Conservation (phyloP, 2,329 filamentous ascomycete species). For the Pyrenophora graminea region DNA sequence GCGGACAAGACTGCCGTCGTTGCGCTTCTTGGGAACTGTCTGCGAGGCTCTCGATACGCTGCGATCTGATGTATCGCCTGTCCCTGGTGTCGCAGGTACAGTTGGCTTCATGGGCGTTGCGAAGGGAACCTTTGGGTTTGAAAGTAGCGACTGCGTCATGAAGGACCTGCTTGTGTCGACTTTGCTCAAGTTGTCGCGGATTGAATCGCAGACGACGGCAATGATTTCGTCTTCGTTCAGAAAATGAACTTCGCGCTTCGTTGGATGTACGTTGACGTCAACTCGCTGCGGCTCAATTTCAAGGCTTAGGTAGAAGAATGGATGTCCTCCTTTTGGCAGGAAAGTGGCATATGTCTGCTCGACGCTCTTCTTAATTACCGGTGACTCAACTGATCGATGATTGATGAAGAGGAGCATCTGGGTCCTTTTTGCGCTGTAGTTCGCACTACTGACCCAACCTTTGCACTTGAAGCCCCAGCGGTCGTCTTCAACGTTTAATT, state of each 20-base stretch:
- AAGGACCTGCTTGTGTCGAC: conserved; percentile 95
- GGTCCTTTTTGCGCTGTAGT: conserved; percentile 91
- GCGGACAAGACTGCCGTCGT: conserved; percentile 86
- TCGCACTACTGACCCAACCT: conserved; percentile 87
- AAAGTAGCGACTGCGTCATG: conserved; percentile 84
- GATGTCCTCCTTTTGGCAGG: conserved; percentile 89
- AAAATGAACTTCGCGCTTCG: conserved; percentile 95
- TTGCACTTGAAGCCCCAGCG: conserved; percentile 83
- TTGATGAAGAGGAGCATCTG: conserved; percentile 93
- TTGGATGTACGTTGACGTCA: conserved; percentile 97
- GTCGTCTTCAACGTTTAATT: conserved; percentile 71
- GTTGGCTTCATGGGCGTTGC: conserved; percentile 47
- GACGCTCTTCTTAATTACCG: conserved; percentile 81
- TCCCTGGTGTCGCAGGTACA: conserved; percentile 22
- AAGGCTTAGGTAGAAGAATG: conserved; percentile 88
- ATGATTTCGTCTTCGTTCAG: conserved; percentile 97
- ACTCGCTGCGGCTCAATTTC: conserved; percentile 91
- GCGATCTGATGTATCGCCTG: conserved; percentile 28
- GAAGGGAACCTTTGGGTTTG: conserved; percentile 44
- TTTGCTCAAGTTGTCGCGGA: conserved; percentile 76
- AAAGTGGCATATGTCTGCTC: conserved; percentile 89
- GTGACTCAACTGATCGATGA: conserved; percentile 89
- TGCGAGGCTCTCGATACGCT: conserved; percentile 37
- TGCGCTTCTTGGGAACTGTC: conserved; percentile 52
- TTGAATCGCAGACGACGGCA: conserved; percentile 78